phyloP scores from a whole-genome alignment of 306 rosid species.

The Inga laurina region DNA sequence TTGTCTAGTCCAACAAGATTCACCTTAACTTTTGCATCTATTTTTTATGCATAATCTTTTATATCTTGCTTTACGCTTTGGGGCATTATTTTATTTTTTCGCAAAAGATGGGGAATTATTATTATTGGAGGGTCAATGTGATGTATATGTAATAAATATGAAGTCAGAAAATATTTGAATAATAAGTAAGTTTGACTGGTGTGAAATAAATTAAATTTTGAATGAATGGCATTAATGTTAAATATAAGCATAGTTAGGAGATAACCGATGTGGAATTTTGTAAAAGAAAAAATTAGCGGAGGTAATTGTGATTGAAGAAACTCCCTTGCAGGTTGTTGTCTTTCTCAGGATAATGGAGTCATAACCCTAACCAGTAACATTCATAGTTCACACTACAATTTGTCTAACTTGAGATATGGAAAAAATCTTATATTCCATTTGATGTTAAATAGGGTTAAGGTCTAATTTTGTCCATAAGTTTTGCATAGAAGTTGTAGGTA shows the following conservation, averaged over 20 bases:
- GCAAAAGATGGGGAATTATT: not conserved
- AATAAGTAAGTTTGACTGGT: not conserved
- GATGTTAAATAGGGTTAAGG: too few species aligned
- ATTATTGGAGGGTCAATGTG: not conserved
- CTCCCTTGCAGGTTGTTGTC: too few species aligned
- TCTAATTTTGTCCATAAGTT: too few species aligned
- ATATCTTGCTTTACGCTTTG: not conserved
- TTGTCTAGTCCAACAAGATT: not conserved
- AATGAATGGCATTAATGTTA: not conserved
- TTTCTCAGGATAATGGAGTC: too few species aligned
- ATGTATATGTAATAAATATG: not conserved
- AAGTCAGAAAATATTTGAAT: not conserved
- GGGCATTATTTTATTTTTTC: not conserved
- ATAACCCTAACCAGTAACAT: too few species aligned
- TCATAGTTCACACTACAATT: too few species aligned
- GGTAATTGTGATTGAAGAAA: too few species aligned
- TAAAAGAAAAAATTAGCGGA: too few species aligned
- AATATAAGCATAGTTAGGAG: too few species aligned
- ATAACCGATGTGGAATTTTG: too few species aligned
- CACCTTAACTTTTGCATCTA: not conserved
- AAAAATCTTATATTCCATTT: too few species aligned
- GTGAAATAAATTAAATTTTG: not conserved
- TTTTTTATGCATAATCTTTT: not conserved
- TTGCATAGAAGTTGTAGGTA: fast-evolving
- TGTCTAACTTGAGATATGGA: too few species aligned